phyloP scores from a whole-genome alignment of 208 protist species.

The Willaertia magna region DNA sequence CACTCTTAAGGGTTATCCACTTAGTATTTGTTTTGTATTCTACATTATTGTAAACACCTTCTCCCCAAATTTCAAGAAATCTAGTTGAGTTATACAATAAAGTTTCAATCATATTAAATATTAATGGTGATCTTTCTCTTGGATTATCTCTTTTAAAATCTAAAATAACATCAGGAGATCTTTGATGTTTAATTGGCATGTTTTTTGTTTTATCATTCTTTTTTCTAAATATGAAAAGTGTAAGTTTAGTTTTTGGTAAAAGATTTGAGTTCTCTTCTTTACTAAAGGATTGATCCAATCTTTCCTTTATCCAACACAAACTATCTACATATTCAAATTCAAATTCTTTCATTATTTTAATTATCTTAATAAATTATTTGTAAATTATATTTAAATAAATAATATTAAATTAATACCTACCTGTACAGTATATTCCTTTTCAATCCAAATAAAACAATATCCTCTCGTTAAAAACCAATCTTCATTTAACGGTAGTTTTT shows the following conservation, averaged over 20 bases:
- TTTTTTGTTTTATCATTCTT: neutral
- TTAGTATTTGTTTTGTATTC: neutral
- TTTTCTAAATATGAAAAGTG: neutral
- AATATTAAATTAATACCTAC: no score
- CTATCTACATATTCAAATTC: neutral
- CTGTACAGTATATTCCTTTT: neutral
- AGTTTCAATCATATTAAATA: constrained; percentile 1
- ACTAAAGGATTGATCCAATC: neutral
- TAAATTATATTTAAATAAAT: no score
- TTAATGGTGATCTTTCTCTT: neutral
- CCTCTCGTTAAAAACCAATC: neutral
- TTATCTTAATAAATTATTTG: no score
- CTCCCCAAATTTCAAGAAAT: neutral
- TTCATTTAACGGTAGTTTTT: neutral
- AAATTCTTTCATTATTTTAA: neutral
- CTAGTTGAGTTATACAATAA: neutral
- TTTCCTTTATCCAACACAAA: neutral
- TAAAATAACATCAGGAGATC: neutral
- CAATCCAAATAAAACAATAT: neutral
- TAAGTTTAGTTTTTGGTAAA: neutral
- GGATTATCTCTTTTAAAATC: neutral
- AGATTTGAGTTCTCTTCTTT: neutral
- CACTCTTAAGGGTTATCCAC: neutral
- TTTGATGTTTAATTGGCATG: neutral
- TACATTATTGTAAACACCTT: neutral